These are phyloP conservation scores for Cytospora piceicola DNA, from an alignment of 2,329 filamentous ascomycete genomes.

Conservation along the genomic window DNA sequence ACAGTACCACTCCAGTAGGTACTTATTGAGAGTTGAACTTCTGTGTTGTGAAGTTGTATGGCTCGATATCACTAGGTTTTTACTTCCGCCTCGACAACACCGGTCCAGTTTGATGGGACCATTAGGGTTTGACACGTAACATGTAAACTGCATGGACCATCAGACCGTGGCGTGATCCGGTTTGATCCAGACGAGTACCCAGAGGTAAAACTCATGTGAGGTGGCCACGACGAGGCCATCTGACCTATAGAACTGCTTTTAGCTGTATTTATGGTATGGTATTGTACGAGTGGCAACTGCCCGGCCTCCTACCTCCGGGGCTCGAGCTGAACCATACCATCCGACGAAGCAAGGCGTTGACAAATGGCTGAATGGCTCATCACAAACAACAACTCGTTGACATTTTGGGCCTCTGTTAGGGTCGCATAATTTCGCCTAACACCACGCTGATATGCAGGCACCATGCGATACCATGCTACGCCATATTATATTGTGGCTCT, in stretches of 20 bases:
- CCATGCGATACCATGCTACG: not conserved
- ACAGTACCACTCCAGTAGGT: not conserved
- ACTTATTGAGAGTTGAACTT: not conserved
- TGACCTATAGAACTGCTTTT: not conserved
- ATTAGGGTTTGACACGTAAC: not conserved
- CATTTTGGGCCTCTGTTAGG: not conserved
- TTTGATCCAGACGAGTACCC: conserved; percentile 2
- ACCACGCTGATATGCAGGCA: not conserved
- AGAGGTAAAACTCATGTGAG: not conserved
- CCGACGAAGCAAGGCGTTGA: conserved; percentile 2
- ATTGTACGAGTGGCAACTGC: no score
- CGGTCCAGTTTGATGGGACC: not conserved
- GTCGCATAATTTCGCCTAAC: not conserved
- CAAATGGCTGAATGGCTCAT: not conserved
- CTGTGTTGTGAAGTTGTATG: not conserved
- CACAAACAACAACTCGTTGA: not conserved
- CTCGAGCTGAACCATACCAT: not conserved
- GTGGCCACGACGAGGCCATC: not conserved
- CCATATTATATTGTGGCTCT: not conserved
- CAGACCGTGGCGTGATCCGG: conserved; percentile 11
- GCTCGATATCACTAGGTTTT: not conserved
- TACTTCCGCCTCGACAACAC: not conserved
- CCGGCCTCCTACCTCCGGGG: not conserved
- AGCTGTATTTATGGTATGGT: not conserved
- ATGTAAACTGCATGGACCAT: not conserved